Base-by-base conservation (phyloP, 352 stramenopile species). In the Globisporangium emineosum region DNA sequence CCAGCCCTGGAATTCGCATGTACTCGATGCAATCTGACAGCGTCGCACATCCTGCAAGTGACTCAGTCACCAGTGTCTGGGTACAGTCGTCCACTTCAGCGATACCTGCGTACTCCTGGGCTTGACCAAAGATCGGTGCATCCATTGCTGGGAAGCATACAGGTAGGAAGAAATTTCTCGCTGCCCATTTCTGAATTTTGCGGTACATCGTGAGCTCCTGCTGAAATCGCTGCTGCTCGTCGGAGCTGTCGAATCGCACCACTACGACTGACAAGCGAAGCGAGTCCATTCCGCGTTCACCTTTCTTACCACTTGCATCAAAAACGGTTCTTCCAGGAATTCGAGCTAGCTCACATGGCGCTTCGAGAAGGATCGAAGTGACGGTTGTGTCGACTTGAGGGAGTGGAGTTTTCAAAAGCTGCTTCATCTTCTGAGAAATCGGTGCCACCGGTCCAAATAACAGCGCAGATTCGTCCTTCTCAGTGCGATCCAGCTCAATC, bases 61-160 rank as follows among this genome's bases (percentile, higher is more conserved):
- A 80, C 53, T 77, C 73, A 19, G 55, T 62, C 5, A 81, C 64
- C 5, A 84, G 25, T 2, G 52, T 12, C 5, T 67, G 66, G 7
- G 55, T 42, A n/a, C 59, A 62, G 21, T 59, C 61, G 1, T 33
- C 52, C 17, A 57, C 60, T 25, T 37, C 42, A 2, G 35, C 15
- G 23, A 30, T 57, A 27, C 42, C n/a, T 5, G 62, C 32, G 12
- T 43, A 57, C 0, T 57, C 43, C 25, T 67, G 54, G 2, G 40
- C 19, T n/a, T 53, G 23, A 15, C 61, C 54, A 19, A 77, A 45
- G 56, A 77, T 69, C 1, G 70, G 67, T n/a, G 35, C 60, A 12
- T 56, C 52, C 47, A 56, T 53, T 3, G 37, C 40, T 42, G 61
- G 57, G 21, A 68, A 51, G 49, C 15, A 66, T 10, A 55, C 57